These are phyloP conservation scores for Astrothelium subdiscretum DNA, from an alignment of 495 filamentous ascomycete species.

Conservation along the genomic window DNA sequence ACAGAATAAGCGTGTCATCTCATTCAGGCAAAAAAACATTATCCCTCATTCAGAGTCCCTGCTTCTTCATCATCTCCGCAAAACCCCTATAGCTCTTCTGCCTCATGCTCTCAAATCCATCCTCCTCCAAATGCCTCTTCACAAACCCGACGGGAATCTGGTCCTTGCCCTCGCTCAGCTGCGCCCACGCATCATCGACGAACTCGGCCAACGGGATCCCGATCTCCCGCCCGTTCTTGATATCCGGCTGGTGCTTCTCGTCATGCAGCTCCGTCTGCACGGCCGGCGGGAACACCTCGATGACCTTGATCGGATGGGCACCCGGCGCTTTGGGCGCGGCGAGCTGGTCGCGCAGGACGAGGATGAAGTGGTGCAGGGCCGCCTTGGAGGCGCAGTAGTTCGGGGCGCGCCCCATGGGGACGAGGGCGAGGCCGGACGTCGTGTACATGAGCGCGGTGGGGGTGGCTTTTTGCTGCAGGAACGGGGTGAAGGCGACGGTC, in stretches of 20 bases:
- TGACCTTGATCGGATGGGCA: conserved; percentile 37
- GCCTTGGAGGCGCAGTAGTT: conserved; percentile 52
- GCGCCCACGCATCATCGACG: conserved; percentile 42
- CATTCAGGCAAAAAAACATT: no score
- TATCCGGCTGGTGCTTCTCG: conserved; percentile 31
- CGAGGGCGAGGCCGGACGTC: conserved; percentile 42
- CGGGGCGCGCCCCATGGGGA: conserved; percentile 38
- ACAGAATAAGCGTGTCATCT: no score
- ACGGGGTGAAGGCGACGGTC: conserved; percentile 50
- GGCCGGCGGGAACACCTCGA: conserved; percentile 56
- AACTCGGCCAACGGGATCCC: conserved; percentile 55
- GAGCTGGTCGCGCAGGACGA: conserved; percentile 50
- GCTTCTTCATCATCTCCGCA: not conserved
- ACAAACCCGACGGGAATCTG: not conserved
- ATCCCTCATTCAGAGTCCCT: not conserved
- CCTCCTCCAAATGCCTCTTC: not conserved
- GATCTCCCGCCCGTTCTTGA: conserved; percentile 30
- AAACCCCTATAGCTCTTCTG: not conserved
- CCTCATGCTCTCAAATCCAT: not conserved
- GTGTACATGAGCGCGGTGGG: conserved; percentile 36
- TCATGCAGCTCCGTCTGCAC: conserved; percentile 55
- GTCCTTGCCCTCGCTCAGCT: conserved; percentile 21
- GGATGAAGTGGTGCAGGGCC: conserved; percentile 43
- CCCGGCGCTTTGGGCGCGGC: conserved; percentile 18
- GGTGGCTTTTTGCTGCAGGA: conserved; percentile 39